These are phyloP conservation scores for Collybia sp. DNA, from an alignment of 768 basidiomycete genomes.

Conservation along the genomic window DNA sequence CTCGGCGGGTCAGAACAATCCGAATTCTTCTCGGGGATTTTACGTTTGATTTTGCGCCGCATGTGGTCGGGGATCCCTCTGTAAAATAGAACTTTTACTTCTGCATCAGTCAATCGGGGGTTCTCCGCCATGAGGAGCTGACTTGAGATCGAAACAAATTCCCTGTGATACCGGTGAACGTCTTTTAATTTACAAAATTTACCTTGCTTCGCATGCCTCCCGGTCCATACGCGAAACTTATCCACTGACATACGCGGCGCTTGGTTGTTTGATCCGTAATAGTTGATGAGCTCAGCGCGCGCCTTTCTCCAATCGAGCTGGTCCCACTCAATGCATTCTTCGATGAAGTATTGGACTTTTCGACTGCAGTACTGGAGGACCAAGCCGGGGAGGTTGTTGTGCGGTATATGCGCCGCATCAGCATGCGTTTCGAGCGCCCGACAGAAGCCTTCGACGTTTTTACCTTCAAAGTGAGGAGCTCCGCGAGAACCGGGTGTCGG, in stretches of 20 bases:
- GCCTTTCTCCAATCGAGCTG: constrained; percentile 2
- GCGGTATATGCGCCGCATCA: no score
- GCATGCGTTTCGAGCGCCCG: no score
- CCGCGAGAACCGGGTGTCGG: no score
- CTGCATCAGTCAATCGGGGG: neutral
- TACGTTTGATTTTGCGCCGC: neutral
- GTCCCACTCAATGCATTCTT: neutral
- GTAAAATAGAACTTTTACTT: neutral
- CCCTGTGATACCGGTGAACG: constrained; percentile 3
- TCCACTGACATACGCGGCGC: neutral
- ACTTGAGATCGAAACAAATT: neutral
- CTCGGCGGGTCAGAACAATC: neutral
- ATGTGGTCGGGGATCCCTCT: constrained; percentile 1
- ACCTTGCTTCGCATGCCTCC: neutral
- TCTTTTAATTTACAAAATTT: neutral
- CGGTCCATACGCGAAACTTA: constrained; percentile 1
- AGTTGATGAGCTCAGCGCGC: neutral
- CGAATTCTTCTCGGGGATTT: neutral
- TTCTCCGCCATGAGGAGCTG: neutral
- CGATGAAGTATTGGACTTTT: constrained; percentile 1
- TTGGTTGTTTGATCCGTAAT: constrained; percentile 5
- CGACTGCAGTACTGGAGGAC: no score
- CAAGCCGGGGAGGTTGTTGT: no score
- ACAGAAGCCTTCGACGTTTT: no score
- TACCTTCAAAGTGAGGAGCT: no score